Conservation (phyloP, 331 rosid species). For the Ulmus americana region DNA sequence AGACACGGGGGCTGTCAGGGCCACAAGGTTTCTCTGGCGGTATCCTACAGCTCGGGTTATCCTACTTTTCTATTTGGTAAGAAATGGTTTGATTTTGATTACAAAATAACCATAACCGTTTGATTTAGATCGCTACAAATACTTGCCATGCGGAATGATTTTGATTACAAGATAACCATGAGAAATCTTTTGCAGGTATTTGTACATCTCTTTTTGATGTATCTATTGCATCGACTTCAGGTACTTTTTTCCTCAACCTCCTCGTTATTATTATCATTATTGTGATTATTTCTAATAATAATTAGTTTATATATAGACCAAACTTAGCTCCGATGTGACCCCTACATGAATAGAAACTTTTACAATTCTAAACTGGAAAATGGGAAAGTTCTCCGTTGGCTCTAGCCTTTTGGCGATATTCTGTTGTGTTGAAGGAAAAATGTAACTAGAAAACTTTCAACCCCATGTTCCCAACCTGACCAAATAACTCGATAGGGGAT, state of each 20-base stretch:
- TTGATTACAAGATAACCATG: conserved; percentile 27
- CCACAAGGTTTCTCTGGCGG: conserved; percentile 95
- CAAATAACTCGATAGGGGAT: too few species aligned
- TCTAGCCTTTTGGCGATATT: too few species aligned
- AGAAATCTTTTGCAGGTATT: conserved; percentile 61
- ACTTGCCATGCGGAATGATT: conserved; percentile 11
- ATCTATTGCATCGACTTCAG: conserved; percentile 92
- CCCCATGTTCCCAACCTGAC: too few species aligned
- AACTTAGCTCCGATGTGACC: too few species aligned
- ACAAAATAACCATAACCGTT: conserved; percentile 7
- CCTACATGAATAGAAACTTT: too few species aligned
- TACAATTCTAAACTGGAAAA: not conserved
- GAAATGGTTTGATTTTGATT: not conserved
- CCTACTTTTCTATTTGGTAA: conserved; percentile 82
- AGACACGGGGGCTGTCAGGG: conserved; percentile 94
- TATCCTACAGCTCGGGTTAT: conserved; percentile 82
- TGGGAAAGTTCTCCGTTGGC: too few species aligned
- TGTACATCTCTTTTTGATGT: conserved; percentile 96
- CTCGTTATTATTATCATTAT: too few species aligned
- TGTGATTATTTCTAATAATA: too few species aligned
- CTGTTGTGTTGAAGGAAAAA: too few species aligned
- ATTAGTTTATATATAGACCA: too few species aligned
- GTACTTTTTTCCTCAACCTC: conserved; percentile 26
- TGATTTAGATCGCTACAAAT: not conserved
- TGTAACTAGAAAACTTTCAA: too few species aligned